Percentiles rank a stretch among this genome's conserved stretches.
phyloP scores from a whole-genome alignment of 2,329 filamentous ascomycete species.

The Talaromyces piceae region DNA sequence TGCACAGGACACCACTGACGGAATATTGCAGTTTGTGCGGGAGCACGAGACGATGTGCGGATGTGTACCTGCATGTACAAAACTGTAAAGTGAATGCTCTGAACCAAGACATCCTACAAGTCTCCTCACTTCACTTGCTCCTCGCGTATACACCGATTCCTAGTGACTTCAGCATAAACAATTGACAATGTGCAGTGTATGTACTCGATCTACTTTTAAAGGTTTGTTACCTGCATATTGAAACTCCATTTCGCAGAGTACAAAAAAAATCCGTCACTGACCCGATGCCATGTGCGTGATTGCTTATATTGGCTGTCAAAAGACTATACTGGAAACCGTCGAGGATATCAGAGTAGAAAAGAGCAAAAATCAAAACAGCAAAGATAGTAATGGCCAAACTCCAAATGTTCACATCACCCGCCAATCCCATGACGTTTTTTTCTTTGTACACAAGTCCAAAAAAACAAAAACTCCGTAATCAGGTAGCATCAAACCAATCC shows the following conservation, averaged over 20 bases:
- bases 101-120: too few species aligned
- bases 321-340: neutral
- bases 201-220: too few species aligned
- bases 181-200: too few species aligned
- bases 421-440: conserved; percentile 9
- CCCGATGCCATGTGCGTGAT: neutral
- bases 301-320: neutral
- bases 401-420: conserved; percentile 7
- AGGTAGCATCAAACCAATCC: neutral
- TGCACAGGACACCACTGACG: too few species aligned
- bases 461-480: conserved; percentile 11
- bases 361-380: conserved; percentile 1
- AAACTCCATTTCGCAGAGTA: neutral
- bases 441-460: conserved; percentile 16
- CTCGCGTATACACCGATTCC: too few species aligned
- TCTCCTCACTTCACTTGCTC: too few species aligned
- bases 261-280: neutral
- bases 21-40: too few species aligned
- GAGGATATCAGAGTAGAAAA: conserved; percentile 2
- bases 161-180: too few species aligned
- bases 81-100: too few species aligned
- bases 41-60: too few species aligned
- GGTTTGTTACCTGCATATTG: too few species aligned
- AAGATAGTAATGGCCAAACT: conserved; percentile 1
- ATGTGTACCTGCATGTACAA: too few species aligned